phyloP scores from a whole-genome alignment of 305 asterid genomes.

The Salvia sclarea region DNA sequence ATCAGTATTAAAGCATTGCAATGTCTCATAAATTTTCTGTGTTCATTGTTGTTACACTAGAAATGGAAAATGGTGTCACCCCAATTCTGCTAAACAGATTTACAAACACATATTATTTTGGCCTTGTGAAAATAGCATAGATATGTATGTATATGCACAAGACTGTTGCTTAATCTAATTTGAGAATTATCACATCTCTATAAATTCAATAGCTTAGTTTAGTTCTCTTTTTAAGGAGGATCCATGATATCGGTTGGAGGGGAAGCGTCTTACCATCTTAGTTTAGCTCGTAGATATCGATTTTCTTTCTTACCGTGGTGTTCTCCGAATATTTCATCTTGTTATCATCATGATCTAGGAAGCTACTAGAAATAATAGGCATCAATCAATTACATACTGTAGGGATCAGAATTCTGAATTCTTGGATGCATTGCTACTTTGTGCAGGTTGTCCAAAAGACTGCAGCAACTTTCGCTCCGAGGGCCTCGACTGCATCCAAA shows the following conservation, averaged over 20 bases:
- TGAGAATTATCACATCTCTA: background rate
- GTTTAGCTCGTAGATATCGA: background rate
- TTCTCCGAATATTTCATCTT: background rate
- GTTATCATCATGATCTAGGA: no score
- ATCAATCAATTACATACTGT: background rate
- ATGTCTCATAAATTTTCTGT: no score
- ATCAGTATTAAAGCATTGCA: no score
- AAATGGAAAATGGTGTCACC: background rate
- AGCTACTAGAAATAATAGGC: no score
- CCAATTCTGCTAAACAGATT: background rate
- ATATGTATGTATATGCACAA: background rate
- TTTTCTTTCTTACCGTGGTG: background rate
- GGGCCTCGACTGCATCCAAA: constrained; percentile 82
- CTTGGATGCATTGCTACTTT: background rate
- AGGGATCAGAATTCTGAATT: constrained; percentile 6
- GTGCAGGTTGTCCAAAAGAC: constrained; percentile 86
- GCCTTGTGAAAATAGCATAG: background rate
- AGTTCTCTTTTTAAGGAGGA: no score
- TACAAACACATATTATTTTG: background rate
- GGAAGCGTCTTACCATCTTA: no score
- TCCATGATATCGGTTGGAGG: no score
- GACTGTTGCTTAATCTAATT: background rate
- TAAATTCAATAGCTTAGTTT: no score
- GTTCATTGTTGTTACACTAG: no score
- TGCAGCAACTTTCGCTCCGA: constrained; percentile 92